Conservation (phyloP, 495 filamentous ascomycete species). For the Neohortaea acidophila region DNA sequence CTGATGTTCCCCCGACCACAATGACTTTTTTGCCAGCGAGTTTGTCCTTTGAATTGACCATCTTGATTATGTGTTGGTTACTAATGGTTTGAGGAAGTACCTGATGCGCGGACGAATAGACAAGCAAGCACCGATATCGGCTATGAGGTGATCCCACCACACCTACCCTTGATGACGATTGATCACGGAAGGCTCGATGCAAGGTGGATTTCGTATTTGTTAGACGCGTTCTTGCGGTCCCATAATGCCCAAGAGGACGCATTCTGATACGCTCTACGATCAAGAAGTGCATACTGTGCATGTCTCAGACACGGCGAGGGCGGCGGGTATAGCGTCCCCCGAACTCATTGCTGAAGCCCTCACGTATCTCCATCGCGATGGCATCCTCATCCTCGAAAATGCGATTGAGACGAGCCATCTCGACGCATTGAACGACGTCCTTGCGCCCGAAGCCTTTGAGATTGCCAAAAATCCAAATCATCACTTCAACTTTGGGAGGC, state of each 20-base stretch:
- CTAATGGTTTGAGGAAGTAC: too few relatives aligned
- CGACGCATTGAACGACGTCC: slow-evolving; percentile 2
- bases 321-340: background rate
- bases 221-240: too few relatives aligned
- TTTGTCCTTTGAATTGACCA: slow-evolving; percentile 7
- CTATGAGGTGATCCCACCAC: too few relatives aligned
- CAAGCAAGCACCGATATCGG: too few relatives aligned
- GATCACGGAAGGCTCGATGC: too few relatives aligned
- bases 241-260: too few relatives aligned
- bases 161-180: too few relatives aligned
- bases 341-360: slow-evolving; percentile 13
- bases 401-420: slow-evolving; percentile 14
- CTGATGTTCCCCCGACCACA: slow-evolving; percentile 5
- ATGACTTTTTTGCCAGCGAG: slow-evolving; percentile 7
- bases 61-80: too few relatives aligned
- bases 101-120: too few relatives aligned
- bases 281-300: slow-evolving; percentile 6
- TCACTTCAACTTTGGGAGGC: slow-evolving; percentile 16
- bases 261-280: too few relatives aligned
- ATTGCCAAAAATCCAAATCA: slow-evolving; percentile 12
- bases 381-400: slow-evolving; percentile 12
- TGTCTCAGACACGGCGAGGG: slow-evolving; percentile 3
- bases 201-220: too few relatives aligned
- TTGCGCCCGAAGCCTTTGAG: slow-evolving; percentile 12
- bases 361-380: slow-evolving; percentile 13